Evolutionary conservation across 352 stramenopile genomes (phyloP).

Genomic region (Globisporangium polare): DNA sequence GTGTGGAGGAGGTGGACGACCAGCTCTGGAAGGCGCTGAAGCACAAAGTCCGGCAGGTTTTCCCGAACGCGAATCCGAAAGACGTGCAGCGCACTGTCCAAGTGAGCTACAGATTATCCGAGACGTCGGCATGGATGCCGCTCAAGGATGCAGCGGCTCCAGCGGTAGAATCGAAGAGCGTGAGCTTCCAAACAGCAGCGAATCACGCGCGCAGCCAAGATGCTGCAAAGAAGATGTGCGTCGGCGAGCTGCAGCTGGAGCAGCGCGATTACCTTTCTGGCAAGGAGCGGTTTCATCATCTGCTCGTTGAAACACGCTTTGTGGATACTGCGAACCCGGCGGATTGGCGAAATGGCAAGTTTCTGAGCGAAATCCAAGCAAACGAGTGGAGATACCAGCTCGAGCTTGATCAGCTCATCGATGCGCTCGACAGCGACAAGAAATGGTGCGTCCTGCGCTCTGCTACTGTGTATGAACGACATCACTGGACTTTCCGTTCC

Average conservation of each 20-base stretch:
- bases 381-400: slow-evolving; percentile 64
- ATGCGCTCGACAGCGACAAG: slow-evolving; percentile 69
- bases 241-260: slow-evolving; percentile 56
- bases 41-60: slow-evolving; percentile 29
- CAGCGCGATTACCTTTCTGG: slow-evolving; percentile 47
- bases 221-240: slow-evolving; percentile 5
- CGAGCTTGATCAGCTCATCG: slow-evolving; percentile 50
- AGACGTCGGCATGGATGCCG: slow-evolving; percentile 36
- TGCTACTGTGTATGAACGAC: background rate
- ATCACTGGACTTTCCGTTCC: background rate
- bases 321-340: slow-evolving; percentile 3
- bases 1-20: slow-evolving; percentile 37
- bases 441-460: slow-evolving; percentile 46
- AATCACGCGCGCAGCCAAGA: slow-evolving; percentile 4
- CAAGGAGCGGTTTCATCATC: slow-evolving; percentile 53
- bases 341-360: slow-evolving; percentile 53
- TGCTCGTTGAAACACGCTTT: slow-evolving; percentile 58
- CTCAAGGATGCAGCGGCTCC: slow-evolving; percentile 26
- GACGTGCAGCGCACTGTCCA: slow-evolving; percentile 33
- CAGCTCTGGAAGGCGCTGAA: slow-evolving; percentile 40
- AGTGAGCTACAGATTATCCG: slow-evolving; percentile 43
- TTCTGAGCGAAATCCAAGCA: slow-evolving; percentile 58
- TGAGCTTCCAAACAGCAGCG: slow-evolving; percentile 9
- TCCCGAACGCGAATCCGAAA: slow-evolving; percentile 26
- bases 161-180: background rate